Conservation (phyloP, 2,329 filamentous ascomycete species). For the Fonsecaea pugnacius region DNA sequence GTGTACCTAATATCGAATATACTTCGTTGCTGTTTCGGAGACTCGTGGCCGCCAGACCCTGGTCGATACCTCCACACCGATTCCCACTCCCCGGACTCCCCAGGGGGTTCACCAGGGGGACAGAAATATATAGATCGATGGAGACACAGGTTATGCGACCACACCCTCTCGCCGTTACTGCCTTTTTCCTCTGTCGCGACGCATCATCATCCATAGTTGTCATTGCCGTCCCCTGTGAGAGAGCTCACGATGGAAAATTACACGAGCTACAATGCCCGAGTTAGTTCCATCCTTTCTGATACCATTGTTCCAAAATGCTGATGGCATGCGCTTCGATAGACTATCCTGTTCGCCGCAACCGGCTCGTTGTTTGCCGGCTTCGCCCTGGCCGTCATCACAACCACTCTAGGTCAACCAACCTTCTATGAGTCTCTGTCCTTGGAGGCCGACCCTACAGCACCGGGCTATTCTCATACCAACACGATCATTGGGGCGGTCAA, state of each 20-base stretch:
- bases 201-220: too few species aligned
- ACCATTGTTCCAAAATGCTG: background rate
- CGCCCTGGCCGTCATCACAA: slow-evolving; percentile 44
- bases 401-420: slow-evolving; percentile 52
- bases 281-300: background rate
- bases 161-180: too few species aligned
- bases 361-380: slow-evolving; percentile 42
- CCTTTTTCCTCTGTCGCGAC: too few species aligned
- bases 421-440: slow-evolving; percentile 51
- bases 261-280: slow-evolving; percentile 3
- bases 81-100: too few species aligned
- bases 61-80: too few species aligned
- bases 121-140: too few species aligned
- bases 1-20: too few species aligned
- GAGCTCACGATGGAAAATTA: slow-evolving; percentile 3
- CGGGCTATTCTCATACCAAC: slow-evolving; percentile 48
- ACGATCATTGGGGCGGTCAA: slow-evolving; percentile 51
- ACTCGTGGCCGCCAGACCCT: too few species aligned
- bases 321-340: slow-evolving; percentile 14
- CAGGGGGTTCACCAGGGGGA: too few species aligned
- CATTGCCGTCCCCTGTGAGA: too few species aligned
- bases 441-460: slow-evolving; percentile 22
- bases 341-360: slow-evolving; percentile 42
- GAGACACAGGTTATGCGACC: too few species aligned
- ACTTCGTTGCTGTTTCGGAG: too few species aligned